Evolutionary conservation across 2,329 filamentous ascomycete species (phyloP).

Genomic region (Cryphonectria carpinicola): DNA sequence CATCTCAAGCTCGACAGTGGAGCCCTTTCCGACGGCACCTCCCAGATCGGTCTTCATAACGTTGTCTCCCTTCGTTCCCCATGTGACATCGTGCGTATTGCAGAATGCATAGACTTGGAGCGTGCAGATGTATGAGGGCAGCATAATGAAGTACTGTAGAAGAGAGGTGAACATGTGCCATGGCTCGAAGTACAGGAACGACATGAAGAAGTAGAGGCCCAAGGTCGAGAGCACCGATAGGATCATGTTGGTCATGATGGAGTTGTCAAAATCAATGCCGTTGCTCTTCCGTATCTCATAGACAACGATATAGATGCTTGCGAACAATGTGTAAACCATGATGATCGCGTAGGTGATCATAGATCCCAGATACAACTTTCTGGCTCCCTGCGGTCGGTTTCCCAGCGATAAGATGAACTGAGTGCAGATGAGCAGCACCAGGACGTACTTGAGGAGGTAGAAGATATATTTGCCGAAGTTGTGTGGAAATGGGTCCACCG

Average conservation of each 20-base stretch:
- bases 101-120: slow-evolving; percentile 98
- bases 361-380: slow-evolving; percentile 83
- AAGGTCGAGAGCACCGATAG: slow-evolving; percentile 87
- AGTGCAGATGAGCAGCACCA: slow-evolving; percentile 84
- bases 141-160: slow-evolving; percentile 87
- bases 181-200: slow-evolving; percentile 92
- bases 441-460: slow-evolving; percentile 80
- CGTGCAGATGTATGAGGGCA: slow-evolving; percentile 94
- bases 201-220: slow-evolving; percentile 95
- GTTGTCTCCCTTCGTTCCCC: slow-evolving; percentile 99
- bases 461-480: slow-evolving; percentile 85
- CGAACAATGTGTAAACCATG: slow-evolving; percentile 95
- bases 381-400: slow-evolving; percentile 92
- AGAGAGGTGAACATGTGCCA: slow-evolving; percentile 99
- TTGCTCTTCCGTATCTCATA: slow-evolving; percentile 68
- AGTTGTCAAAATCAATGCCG: slow-evolving; percentile 71
- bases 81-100: slow-evolving; percentile 98
- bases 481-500: slow-evolving; percentile 89
- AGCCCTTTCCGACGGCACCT: slow-evolving; percentile 74
- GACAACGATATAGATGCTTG: slow-evolving; percentile 84
- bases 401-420: slow-evolving; percentile 97
- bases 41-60: slow-evolving; percentile 91
- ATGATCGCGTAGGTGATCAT: slow-evolving; percentile 93
- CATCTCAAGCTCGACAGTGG: slow-evolving; percentile 94
- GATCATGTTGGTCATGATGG: slow-evolving; percentile 93